These are phyloP conservation scores for Ormosia emarginata DNA, from an alignment of 306 rosid species.

Conservation along the genomic window DNA sequence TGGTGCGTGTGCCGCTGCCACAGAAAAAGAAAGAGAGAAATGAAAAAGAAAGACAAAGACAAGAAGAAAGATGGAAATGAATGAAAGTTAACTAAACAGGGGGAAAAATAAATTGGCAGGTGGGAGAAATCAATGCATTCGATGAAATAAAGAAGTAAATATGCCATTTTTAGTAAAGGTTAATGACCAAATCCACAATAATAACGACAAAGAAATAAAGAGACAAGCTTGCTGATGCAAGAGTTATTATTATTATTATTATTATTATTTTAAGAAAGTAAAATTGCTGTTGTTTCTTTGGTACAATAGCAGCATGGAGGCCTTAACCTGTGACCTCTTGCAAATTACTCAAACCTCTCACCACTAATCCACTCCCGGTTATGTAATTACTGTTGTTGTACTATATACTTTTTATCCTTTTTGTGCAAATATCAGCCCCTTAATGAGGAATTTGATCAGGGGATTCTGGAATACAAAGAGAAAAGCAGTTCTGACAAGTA, in stretches of 20 bases:
- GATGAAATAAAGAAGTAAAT: too few relatives aligned
- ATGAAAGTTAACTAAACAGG: background rate
- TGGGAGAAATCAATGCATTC: too few relatives aligned
- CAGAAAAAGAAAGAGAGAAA: background rate
- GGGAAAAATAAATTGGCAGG: too few relatives aligned
- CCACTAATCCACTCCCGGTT: background rate
- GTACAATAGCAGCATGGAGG: background rate
- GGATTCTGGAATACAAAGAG: background rate
- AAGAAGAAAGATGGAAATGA: background rate
- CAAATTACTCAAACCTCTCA: background rate
- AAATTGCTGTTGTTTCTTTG: background rate
- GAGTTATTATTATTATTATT: too few relatives aligned
- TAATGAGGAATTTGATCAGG: conserved; percentile 22
- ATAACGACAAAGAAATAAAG: too few relatives aligned
- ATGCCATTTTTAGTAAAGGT: too few relatives aligned
- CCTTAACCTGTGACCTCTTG: background rate
- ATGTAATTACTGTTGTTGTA: background rate
- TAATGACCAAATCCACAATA: too few relatives aligned
- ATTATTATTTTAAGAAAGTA: too few relatives aligned
- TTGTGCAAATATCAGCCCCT: background rate
- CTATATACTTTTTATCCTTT: background rate
- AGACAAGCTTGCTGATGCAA: too few relatives aligned
- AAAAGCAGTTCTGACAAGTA: background rate
- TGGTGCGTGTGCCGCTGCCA: too few relatives aligned
- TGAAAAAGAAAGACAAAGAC: too few relatives aligned